Base-by-base conservation (phyloP, 2,329 filamentous ascomycete species). In the Conoideocrella luteorostrata region DNA sequence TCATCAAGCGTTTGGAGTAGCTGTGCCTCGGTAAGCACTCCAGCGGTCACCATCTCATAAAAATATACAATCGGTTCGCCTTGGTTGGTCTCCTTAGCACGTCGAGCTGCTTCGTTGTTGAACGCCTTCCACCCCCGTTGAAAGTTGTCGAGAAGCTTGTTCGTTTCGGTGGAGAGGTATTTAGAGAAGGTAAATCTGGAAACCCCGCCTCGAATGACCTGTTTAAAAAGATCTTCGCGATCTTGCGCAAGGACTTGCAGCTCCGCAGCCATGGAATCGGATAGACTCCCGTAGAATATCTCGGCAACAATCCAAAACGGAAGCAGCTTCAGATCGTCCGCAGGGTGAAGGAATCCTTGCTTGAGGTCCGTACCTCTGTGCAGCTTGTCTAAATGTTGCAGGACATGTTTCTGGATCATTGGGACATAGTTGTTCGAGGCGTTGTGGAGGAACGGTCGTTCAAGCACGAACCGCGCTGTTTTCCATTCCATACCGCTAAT, bases 1-100 rank as follows among this genome's bases (percentile, higher is more conserved):
- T 48, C 46, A 26, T 48, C 46, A 4, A 48, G 28, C 2, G 46
- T 45, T 18, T 48, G 46, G n/a, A 48, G 39, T 23, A 48, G 33
- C 46, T 48, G n/a, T 3, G 4, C 10, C 21, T 17, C 11, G 38
- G 37, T 17, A 41, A 40, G 9, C 13, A 18, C n/a, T 7, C 38
- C 38, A 5, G 17, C 2, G 7, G 18, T 15, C 9, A 40, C 23
- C 9, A 26, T 18, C 11, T 40, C 38, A 24, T 26, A 40, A 6
- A 40, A 10, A 12, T 13, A 12, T 2, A 30, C 15, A 12, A 40
- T 29, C 13, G 24, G 21, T n/a, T 6, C 23, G 2, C 18, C 15
- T 24, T 12, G 22, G n/a, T n/a, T 6, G n/a, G 23, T 13, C 18
- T 12, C 7, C 11, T 12, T 28, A 7, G 23, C 24, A n/a, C 9